Percentiles rank a stretch among this genome's conserved stretches.
Conservation (phyloP, 176 grass and related monocot species). For the Oryza longistaminata region DNA sequence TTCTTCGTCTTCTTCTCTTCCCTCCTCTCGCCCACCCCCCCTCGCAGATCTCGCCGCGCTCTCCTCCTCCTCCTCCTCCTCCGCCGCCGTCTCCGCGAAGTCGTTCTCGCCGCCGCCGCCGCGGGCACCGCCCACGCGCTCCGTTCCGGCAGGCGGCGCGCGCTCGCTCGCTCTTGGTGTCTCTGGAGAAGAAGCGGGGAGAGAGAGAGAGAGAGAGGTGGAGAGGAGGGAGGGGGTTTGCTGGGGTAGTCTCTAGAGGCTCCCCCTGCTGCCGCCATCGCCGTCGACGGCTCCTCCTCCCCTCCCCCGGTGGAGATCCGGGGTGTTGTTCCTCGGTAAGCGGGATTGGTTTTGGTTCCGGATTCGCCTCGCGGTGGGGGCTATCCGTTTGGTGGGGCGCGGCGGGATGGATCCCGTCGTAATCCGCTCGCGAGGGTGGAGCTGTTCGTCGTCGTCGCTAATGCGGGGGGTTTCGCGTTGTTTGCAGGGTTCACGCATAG, state of each 20-base stretch:
- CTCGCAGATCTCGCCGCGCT: slow-evolving; percentile 41
- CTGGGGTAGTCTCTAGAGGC: not conserved
- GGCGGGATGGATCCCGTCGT: slow-evolving; percentile 1
- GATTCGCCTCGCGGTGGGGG: not conserved
- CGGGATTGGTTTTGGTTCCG: not conserved
- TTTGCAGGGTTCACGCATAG: not conserved
- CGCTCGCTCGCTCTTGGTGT: too few species aligned
- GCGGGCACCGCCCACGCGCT: too few species aligned
- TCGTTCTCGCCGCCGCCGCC: not conserved
- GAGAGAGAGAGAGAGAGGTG: not conserved
- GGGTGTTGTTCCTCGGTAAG: slow-evolving; percentile 12
- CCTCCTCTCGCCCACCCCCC: not conserved
- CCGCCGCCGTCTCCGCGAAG: not conserved
- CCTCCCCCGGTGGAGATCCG: not conserved
- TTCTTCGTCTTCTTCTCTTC: not conserved
- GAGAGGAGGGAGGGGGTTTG: slow-evolving; percentile 4
- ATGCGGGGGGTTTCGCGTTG: not conserved
- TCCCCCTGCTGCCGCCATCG: not conserved
- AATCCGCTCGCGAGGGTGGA: not conserved
- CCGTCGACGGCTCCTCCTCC: not conserved
- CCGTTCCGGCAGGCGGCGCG: not conserved
- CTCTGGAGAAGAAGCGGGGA: not conserved
- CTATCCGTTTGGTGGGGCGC: not conserved
- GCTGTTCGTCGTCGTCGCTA: not conserved
- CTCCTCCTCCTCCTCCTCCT: slow-evolving; percentile 18